Percentiles rank a stretch among this genome's conserved stretches.
Evolutionary conservation across 768 basidiomycete genomes (phyloP).

Genomic region (Austroboletus festivus): DNA sequence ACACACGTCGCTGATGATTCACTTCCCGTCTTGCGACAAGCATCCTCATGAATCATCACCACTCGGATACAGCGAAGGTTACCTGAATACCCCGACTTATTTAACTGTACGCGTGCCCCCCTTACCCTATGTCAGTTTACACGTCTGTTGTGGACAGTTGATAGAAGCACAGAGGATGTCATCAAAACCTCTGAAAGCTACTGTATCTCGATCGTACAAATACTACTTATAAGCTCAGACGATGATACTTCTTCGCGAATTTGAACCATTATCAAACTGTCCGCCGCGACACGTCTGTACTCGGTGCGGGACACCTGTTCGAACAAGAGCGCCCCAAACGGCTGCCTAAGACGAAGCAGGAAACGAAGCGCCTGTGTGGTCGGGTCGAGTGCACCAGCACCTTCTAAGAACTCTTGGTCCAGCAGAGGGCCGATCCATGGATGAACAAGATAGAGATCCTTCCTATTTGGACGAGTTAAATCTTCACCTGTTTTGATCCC

Average conservation of each 20-base stretch:
- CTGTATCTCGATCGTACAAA: neutral
- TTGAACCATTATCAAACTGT: constrained; percentile 6
- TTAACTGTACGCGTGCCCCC: too few relatives aligned
- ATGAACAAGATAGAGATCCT: constrained; percentile 5
- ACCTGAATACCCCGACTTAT: too few relatives aligned
- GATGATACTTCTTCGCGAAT: constrained; percentile 1
- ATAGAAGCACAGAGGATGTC: too few relatives aligned
- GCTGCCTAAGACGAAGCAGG: neutral
- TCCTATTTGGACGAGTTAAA: neutral
- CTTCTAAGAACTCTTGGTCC: neutral
- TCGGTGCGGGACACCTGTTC: neutral
- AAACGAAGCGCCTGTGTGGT: constrained; percentile 1
- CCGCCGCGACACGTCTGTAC: constrained; percentile 11
- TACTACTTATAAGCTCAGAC: neutral
- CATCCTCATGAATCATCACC: too few relatives aligned
- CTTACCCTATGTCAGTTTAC: too few relatives aligned
- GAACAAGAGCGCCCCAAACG: constrained; percentile 7
- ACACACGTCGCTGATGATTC: too few relatives aligned
- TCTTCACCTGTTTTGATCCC: neutral
- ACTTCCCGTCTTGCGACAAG: too few relatives aligned
- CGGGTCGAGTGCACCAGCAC: neutral
- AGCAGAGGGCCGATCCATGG: constrained; percentile 11
- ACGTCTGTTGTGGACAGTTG: too few relatives aligned
- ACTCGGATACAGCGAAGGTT: too few relatives aligned
- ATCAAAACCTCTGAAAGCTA: too few relatives aligned